Conservation (phyloP, 345 rosid genomes). For the Hevea brasiliensis region DNA sequence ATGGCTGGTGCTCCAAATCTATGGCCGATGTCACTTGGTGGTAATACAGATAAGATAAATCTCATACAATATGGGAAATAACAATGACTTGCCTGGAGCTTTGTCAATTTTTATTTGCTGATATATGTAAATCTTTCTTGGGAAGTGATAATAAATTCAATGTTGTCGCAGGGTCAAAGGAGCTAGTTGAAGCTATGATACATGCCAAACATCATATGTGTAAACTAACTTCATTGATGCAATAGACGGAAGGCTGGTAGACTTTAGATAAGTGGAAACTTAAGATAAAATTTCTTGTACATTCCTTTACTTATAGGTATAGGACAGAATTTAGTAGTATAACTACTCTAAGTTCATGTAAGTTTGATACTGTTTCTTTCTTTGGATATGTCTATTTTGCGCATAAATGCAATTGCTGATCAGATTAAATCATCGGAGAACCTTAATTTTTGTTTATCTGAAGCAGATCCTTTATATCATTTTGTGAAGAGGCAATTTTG, state of each 20-base stretch:
- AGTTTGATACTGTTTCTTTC: conserved; percentile 4
- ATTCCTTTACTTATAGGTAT: conserved; percentile 17
- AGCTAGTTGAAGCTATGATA: conserved; percentile 12
- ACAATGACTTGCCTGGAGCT: neutral
- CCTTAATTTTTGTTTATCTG: neutral
- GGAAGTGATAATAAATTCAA: neutral
- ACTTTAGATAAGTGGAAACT: neutral
- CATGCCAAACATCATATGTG: neutral
- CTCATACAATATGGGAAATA: neutral
- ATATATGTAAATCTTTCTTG: neutral
- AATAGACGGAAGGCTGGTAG: conserved; percentile 8
- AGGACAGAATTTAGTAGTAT: conserved; percentile 6
- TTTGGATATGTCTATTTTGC: neutral
- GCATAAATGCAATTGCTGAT: neutral
- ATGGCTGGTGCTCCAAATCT: neutral
- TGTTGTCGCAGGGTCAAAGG: conserved; percentile 24
- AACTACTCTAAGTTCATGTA: conserved; percentile 16
- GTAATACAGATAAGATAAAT: neutral
- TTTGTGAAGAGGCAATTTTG: conserved; percentile 21
- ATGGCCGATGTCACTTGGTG: neutral
- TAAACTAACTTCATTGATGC: conserved; percentile 18
- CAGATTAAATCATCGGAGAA: neutral
- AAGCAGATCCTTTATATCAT: conserved; percentile 5
- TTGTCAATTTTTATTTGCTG: neutral
- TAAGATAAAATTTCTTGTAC: neutral